Percentiles rank a stretch among this genome's conserved stretches.
Conservation (phyloP, 352 stramenopile species). For the Phytophthora aleatoria region DNA sequence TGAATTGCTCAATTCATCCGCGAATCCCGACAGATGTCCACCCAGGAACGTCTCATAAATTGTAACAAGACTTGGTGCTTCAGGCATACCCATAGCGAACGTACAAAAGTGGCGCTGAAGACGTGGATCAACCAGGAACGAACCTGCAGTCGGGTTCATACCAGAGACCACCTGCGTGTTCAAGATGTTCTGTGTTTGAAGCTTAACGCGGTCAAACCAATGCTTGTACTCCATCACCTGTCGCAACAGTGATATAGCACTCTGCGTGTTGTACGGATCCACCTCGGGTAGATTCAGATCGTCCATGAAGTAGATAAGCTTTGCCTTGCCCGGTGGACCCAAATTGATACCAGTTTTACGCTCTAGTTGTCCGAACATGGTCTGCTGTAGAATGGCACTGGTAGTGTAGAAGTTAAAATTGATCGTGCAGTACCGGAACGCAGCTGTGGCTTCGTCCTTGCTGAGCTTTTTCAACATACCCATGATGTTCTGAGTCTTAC, state of each 20-base stretch:
- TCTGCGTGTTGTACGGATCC: constrained; percentile 96
- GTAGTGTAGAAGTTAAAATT: constrained; percentile 99
- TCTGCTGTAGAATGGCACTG: constrained; percentile 91
- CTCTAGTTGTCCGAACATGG: constrained; percentile 93
- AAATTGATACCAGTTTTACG: constrained; percentile 95
- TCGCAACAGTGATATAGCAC: constrained; percentile 92
- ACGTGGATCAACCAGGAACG: constrained; percentile 93
- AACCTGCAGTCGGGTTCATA: constrained; percentile 96
- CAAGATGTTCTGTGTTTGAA: constrained; percentile 94
- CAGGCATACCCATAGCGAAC: constrained; percentile 95
- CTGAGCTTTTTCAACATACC: constrained; percentile 95
- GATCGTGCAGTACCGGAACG: constrained; percentile 91
- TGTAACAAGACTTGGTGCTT: constrained; percentile 92
- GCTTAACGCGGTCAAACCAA: constrained; percentile 93
- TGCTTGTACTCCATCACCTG: constrained; percentile 97
- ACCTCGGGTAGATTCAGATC: constrained; percentile 96
- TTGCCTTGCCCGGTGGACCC: constrained; percentile 92
- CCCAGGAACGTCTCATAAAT: constrained; percentile 98
- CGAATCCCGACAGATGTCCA: constrained; percentile 92
- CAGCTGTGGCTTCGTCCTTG: constrained; percentile 78
- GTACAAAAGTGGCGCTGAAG: constrained; percentile 96
- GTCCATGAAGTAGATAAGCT: constrained; percentile 97
- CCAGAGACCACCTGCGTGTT: constrained; percentile 95
- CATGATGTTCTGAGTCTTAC: constrained; percentile 96
- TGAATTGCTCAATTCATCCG: constrained; percentile 86